Conservation (phyloP, 805 yeast species). For the Pichia insulana region DNA sequence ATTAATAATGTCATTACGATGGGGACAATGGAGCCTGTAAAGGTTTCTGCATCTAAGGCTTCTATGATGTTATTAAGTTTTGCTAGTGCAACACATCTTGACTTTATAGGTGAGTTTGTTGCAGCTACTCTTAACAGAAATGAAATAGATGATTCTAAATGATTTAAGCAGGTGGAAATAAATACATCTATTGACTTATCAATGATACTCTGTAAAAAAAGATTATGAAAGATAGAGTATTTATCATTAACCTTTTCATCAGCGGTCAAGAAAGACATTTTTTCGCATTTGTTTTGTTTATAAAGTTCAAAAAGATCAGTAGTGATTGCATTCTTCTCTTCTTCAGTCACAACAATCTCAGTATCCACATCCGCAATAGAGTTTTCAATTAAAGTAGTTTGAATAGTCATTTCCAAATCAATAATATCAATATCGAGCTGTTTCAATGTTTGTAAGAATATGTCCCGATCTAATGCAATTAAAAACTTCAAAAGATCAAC, state of each 20-base stretch:
- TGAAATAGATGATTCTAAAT: conserved; percentile 33
- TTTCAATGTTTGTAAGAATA: conserved; percentile 32
- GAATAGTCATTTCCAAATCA: conserved; percentile 54
- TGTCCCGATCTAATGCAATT: conserved; percentile 29
- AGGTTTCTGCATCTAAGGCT: conserved; percentile 26
- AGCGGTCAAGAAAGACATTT: conserved; percentile 30
- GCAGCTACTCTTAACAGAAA: conserved; percentile 50
- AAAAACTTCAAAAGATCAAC: conserved; percentile 30
- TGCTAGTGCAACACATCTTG: conserved; percentile 42
- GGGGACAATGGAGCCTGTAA: conserved; percentile 51
- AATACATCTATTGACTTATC: conserved; percentile 13
- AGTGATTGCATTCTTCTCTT: conserved; percentile 15
- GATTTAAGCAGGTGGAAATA: conserved; percentile 15
- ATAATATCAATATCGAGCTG: conserved; percentile 32
- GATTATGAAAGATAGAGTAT: conserved; percentile 34
- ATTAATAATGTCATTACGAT: conserved; percentile 44
- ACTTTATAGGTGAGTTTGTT: conserved; percentile 50
- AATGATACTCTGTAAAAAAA: conserved; percentile 37
- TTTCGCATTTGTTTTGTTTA: conserved; percentile 10
- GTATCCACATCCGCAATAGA: conserved; percentile 18
- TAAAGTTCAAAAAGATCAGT: conserved; percentile 16
- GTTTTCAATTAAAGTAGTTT: conserved; percentile 43
- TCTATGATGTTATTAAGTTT: conserved; percentile 31
- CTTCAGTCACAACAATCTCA: conserved; percentile 24
- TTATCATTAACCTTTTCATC: conserved; percentile 27